phyloP scores from a whole-genome alignment of 169 alveolate species.

The Ichthyophthirius multifiliis region DNA sequence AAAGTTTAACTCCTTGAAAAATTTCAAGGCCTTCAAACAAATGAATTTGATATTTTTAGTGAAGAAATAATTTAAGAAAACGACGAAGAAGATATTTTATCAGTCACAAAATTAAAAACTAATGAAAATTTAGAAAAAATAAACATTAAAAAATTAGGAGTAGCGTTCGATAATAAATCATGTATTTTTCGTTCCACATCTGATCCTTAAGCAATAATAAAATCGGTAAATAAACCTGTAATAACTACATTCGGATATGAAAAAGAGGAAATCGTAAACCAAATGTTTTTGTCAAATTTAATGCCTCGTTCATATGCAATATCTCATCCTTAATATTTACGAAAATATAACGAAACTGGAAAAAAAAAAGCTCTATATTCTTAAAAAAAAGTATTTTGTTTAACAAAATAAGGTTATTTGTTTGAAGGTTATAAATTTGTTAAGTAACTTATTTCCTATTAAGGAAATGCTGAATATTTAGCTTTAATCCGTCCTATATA shows the following conservation, averaged over 20 bases:
- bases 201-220: constrained; percentile 13
- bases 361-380: not conserved
- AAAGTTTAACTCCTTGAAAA: constrained; percentile 18
- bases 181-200: constrained; percentile 19
- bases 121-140: constrained; percentile 28
- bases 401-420: not conserved
- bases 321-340: constrained; percentile 7
- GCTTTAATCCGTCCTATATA: not conserved
- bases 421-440: not conserved
- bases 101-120: too few species aligned
- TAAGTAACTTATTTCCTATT: not conserved
- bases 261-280: constrained; percentile 3
- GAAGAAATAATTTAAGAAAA: constrained; percentile 19
- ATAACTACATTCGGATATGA: constrained; percentile 27
- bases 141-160: constrained; percentile 23
- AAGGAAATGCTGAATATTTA: not conserved
- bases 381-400: not conserved
- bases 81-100: constrained; percentile 22
- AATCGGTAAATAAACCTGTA: constrained; percentile 30
- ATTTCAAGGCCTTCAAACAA: constrained; percentile 10
- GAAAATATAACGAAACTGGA: not conserved
- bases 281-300: not conserved
- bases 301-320: constrained; percentile 32
- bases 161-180: constrained; percentile 30
- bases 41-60: constrained; percentile 38